Base-by-base conservation (phyloP, 768 basidiomycete genomes). In the Rhizopogon vinicolor region DNA sequence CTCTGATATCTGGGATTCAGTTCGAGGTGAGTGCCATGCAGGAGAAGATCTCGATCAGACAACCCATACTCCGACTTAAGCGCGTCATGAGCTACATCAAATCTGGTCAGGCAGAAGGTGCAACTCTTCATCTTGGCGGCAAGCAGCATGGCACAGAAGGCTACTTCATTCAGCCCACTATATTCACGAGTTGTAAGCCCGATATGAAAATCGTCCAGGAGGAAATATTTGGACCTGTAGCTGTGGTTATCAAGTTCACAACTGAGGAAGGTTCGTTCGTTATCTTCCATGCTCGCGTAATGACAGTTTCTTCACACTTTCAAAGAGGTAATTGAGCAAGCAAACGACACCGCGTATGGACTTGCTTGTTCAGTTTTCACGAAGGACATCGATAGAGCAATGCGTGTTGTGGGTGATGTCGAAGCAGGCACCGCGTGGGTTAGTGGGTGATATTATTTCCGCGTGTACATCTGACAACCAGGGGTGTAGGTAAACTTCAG, bases 341-440 rank as follows among this genome's bases (percentile, higher is more conserved):
- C 93, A 28, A 99, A 99, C 72, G 86, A 96, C 66, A 87, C 90
- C 1, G 63, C 74, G 50, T 96, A 94, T 69, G 95, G 95, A 54
- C 82, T 97, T 43, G 93, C 93, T 13, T 85, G 89, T 2, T 88
- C 89, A 9, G 84, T 98, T 53, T 97, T 93, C 78, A 86, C 89
- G 41, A 77, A 83, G 64, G 79, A 96, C 70, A 72, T 96, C 73
- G 82, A 80, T 60, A 79, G 87, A 35, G 92, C 90, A 0, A 72
- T 95, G 53, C 73, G 75, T 57, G 82, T 85, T 3, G 88, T 91
- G 10, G 85, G 91, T 66, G 77, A 72, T 56, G 74, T 98, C 58
- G 80, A 89, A 63, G 89, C 91, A 7, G 94, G 94, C 37, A 93
- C 91, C 5, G 81, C 78, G 4, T 93, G 88, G 87, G 76, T 86